Evolutionary conservation across 805 yeast genomes (phyloP).

Genomic region (Cyberlindnera mycetangii): DNA sequence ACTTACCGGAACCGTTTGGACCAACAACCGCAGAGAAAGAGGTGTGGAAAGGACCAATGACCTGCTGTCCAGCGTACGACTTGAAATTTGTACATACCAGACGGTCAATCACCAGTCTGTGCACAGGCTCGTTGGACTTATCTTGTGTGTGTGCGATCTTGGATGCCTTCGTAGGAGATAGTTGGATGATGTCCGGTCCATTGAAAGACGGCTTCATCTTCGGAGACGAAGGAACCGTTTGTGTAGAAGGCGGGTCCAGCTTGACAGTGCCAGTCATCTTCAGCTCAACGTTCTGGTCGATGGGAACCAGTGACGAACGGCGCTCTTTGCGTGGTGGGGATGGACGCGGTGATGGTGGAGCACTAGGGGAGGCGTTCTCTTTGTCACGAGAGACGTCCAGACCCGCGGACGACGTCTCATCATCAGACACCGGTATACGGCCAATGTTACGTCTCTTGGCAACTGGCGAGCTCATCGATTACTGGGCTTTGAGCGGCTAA

Average conservation of each 20-base stretch:
- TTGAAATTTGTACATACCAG: constrained; percentile 83
- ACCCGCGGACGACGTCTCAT: constrained; percentile 17
- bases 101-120: constrained; percentile 72
- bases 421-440: constrained; percentile 15
- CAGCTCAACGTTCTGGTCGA: constrained; percentile 21
- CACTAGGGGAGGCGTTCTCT: constrained; percentile 25
- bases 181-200: constrained; percentile 37
- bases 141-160: constrained; percentile 30
- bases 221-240: constrained; percentile 29
- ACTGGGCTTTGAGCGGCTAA: neutral
- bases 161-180: constrained; percentile 38
- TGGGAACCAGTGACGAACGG: constrained; percentile 22
- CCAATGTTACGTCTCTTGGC: constrained; percentile 24
- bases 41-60: constrained; percentile 90
- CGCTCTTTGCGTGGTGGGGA: constrained; percentile 24
- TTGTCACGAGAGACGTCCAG: constrained; percentile 17
- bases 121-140: constrained; percentile 34
- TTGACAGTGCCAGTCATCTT: constrained; percentile 14
- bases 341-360: constrained; percentile 7
- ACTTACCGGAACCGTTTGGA: constrained; percentile 97
- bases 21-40: constrained; percentile 98
- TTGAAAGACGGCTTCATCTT: constrained; percentile 34
- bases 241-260: constrained; percentile 21
- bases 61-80: constrained; percentile 91
- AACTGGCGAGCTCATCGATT: constrained; percentile 20